Base-by-base conservation (phyloP, 352 stramenopile genomes). In the Globisporangium uncinulatum region DNA sequence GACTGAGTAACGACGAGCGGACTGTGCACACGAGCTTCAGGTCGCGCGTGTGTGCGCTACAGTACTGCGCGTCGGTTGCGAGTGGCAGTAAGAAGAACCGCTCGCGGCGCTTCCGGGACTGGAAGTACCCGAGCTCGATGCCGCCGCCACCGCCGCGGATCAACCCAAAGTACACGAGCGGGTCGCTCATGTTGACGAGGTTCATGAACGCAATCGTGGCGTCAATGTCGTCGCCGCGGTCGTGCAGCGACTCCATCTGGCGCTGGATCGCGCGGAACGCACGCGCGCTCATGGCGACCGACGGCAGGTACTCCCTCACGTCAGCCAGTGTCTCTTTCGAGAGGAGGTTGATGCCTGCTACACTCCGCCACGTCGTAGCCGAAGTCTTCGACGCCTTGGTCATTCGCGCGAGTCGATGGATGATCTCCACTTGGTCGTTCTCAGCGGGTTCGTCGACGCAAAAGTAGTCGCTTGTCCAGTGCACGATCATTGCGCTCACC, bases 161-260 rank as follows among this genome's bases (percentile, higher is more conserved):
- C 11, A 50, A 42, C 8, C 32, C 43, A 36, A 63, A 56, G 32
- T 57, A 66, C 43, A 58, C 48, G 8, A 66, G n/a, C 15, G 59
- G 59, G 37, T 62, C 54, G 32, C 32, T 66, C 59, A 66, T 61
- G 19, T 46, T 29, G 19, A 61, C 59, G 19, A 66, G 29, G 54
- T 61, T 65, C 59, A 65, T 51, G 39, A 61, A 49, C 17, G 57
- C 29, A 29, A 54, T 54, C 31, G 39, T 21, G 39, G 56, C 46
- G 31, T 55, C 48, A 8, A 62, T 20, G 53, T 59, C 43, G 53
- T 59, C 53, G 15, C 43, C 34, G 31, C 53, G 53, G 6, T 59
- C 32, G 43, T 59, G 48, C 17, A 42, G 48, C 14, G 31, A 6
- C 17, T 41, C 31, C 48, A 59, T 59, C 32, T 51, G 53, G 5